Evolutionary conservation across 176 grass and related monocot species (phyloP).

Genomic region (Olyra latifolia): DNA sequence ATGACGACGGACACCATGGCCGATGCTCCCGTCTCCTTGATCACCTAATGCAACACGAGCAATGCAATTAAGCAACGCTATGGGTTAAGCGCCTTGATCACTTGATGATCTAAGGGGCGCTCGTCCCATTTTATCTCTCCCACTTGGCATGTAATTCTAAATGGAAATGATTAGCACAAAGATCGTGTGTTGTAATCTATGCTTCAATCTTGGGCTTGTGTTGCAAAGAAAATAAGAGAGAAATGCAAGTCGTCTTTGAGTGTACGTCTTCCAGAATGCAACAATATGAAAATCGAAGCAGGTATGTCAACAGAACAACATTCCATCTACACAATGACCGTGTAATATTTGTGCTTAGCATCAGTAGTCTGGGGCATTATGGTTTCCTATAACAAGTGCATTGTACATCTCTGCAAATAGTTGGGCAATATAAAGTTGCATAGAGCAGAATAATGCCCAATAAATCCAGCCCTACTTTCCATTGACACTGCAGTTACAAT

Average conservation of each 20-base stretch:
- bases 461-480: background rate
- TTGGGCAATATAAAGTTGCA: background rate
- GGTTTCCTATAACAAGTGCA: background rate
- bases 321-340: background rate
- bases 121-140: too few relatives aligned
- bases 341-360: background rate
- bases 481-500: background rate
- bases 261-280: slow-evolving; percentile 15
- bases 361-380: background rate
- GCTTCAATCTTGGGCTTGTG: background rate
- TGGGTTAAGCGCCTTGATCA: too few relatives aligned
- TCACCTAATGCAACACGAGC: too few relatives aligned
- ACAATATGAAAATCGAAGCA: background rate
- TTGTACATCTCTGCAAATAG: background rate
- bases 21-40: too few relatives aligned
- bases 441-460: background rate
- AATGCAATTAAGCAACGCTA: too few relatives aligned
- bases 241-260: background rate
- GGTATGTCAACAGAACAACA: background rate
- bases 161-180: background rate
- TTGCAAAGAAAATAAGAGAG: background rate
- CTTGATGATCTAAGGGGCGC: too few relatives aligned
- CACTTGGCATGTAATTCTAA: too few relatives aligned
- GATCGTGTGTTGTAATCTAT: background rate
- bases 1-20: background rate